Evolutionary conservation across 2,329 filamentous ascomycete genomes (phyloP).

Genomic region (Epichloe elymi): DNA sequence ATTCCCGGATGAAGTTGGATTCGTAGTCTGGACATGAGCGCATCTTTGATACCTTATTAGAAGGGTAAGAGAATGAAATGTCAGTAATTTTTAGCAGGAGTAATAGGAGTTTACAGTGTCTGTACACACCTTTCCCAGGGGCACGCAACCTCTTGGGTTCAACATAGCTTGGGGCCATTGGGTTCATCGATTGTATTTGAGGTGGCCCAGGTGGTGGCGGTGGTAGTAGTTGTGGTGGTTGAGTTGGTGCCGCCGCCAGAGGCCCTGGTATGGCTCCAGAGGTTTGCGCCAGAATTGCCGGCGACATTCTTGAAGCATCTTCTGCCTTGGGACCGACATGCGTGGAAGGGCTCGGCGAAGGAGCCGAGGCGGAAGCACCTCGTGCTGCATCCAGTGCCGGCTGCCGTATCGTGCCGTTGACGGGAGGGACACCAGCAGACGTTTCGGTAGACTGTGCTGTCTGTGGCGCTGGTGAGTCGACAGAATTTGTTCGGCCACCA

Average conservation of each 20-base stretch:
- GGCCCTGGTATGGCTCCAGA: constrained; percentile 6
- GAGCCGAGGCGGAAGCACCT: constrained; percentile 24
- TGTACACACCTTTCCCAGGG: constrained; percentile 27
- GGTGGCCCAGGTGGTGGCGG: constrained; percentile 12
- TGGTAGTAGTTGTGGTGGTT: constrained; percentile 7
- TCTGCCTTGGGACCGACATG: constrained; percentile 23
- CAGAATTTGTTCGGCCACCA: constrained; percentile 42
- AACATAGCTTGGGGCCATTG: constrained; percentile 18
- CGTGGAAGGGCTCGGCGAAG: constrained; percentile 33
- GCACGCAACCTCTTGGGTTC: constrained; percentile 26
- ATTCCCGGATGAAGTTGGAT: constrained; percentile 57
- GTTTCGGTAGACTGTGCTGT: constrained; percentile 13
- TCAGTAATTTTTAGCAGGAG: neutral
- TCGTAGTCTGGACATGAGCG: constrained; percentile 53
- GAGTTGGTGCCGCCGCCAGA: constrained; percentile 7
- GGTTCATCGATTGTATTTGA: constrained; percentile 12
- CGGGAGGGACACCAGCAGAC: constrained; percentile 9
- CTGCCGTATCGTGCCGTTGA: constrained; percentile 14
- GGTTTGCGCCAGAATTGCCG: constrained; percentile 12
- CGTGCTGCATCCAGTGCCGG: constrained; percentile 24
- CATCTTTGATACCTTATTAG: constrained; percentile 37
- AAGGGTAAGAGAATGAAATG: neutral
- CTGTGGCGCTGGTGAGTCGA: constrained; percentile 37
- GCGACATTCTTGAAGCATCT: constrained; percentile 16
- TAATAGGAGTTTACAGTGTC: no score